Base-by-base conservation (phyloP, 305 asterid species). In the Fraxinus ornus region DNA sequence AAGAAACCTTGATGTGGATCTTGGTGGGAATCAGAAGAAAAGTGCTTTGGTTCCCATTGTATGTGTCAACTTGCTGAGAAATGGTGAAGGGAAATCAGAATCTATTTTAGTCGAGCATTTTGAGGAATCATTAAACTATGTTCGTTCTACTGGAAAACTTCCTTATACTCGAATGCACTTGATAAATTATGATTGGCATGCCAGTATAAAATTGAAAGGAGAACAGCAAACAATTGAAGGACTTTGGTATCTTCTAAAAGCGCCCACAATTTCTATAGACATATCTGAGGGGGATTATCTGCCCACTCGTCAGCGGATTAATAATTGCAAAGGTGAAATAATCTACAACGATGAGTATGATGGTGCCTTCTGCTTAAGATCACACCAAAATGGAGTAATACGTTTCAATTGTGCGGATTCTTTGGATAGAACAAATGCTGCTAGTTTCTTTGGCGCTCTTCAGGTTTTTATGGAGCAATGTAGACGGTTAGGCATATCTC, bases 331-430 rank as follows among this genome's bases (percentile, higher is more conserved):
- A 91, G 99, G 99, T 84, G 99, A 94, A 92, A 87, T 96, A 33
- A 93, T 93, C 83, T 93, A 62, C 85, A 94, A 79, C 72, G 94
- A 94, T 83, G 97, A 90, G 87, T 89, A 90, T 83, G 95, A 87
- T 83, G 99, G 99, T 80, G 98, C 97, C 57, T 96, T 96, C 91
- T 96, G 99, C 92, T 84, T 96, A 91, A 89, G 99, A 86, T 90
- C 97, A 73, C 99, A 96, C 89, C 99, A 96, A 87, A 94, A 96
- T 88, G 99, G 99, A 83, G 98, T 94, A 71, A 87, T 96, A 88
- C 99, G 98, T 82, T 96, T 89, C 90, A 96, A 96, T 86, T 96
- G 99, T 86, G 99, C 98, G 6, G 99, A 96, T 90, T 96, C 99
- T 64, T 89, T 96, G 88, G 99, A 96, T 87, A 92, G 99, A 88